Percentiles rank a stretch among this genome's conserved stretches.
Evolutionary conservation across 257 asterid genomes (phyloP).

Genomic region (Solanum arcanum): DNA sequence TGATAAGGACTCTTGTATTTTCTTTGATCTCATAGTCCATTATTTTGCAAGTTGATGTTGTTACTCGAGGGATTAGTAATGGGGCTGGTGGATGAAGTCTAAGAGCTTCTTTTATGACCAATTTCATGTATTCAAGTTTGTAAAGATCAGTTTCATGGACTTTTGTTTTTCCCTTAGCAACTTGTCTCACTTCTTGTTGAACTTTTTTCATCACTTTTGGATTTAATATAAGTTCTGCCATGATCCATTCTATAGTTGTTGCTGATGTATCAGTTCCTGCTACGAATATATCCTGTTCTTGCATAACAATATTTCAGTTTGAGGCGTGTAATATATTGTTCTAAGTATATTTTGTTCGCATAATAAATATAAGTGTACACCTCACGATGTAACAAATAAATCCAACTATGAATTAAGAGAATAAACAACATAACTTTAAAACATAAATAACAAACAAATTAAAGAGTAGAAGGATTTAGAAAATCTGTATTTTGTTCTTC

Average conservation of each 20-base stretch:
- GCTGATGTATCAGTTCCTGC: conserved; percentile 12
- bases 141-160: conserved; percentile 6
- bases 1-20: conserved; percentile 23
- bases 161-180: not conserved
- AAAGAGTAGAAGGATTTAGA: not conserved
- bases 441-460: too few species aligned
- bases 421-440: not conserved
- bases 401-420: not conserved
- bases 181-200: conserved; percentile 5
- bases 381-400: not conserved
- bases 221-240: conserved; percentile 9
- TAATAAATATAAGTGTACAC: not conserved
- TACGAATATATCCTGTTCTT: not conserved
- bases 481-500: not conserved
- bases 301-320: not conserved
- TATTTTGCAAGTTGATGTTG: not conserved
- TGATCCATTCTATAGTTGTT: conserved; percentile 4
- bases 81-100: conserved; percentile 16
- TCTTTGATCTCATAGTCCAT: conserved; percentile 16
- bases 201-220: conserved; percentile 2
- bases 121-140: conserved; percentile 1
- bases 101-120: conserved; percentile 2
- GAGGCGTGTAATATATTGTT: not conserved
- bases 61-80: conserved; percentile 4
- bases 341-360: not conserved